Evolutionary conservation across 495 filamentous ascomycete genomes (phyloP), one percentile per base, ranked within the genome.

Genomic region (Aspergillus cristatus): DNA sequence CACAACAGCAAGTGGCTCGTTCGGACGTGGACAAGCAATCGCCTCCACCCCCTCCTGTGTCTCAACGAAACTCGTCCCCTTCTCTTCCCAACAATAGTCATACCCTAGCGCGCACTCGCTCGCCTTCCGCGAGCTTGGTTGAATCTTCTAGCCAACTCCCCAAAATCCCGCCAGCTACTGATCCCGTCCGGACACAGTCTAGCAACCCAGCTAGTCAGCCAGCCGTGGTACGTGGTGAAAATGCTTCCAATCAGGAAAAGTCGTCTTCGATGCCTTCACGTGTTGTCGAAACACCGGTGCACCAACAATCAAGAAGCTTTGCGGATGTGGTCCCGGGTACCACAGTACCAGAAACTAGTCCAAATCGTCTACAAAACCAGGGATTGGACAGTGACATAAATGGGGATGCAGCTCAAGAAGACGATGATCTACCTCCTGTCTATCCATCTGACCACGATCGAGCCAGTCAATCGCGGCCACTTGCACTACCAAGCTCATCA

Each of bases 341-440:
- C 6, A 63, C 54, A 25, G 58, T 67, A 7, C 65, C 62, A 11
- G 64, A 68, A 34, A 68, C 63, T 6, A 68, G 66, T 32, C 66
- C 64, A 10, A 57, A 48, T 24, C 49, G 42, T 11, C 37, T 43
- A n/a, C 44, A 48, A 20, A 36, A 46, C 11, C 46, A 51, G 45
- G 48, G 33, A 15, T 65, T 52, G 47, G 41, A 53, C 14, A 42
- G 41, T 17, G 54, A 53, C 18, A 47, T 37, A 3, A 62, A 55
- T 36, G 53, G 47, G 3, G 55, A 58, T 10, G 47, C 34, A 7
- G 51, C 60, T 18, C 55, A 62, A 29, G 66, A 68, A 38, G 66
- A 68, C 32, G 63, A 68, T 28, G 66, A 67, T 20, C 45, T 70
- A 15, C 66, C 62, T 32, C 64, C 60, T 4, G 47, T 55, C 34